phyloP scores from a whole-genome alignment of 768 basidiomycete genomes.

The Heimioporus sp. region DNA sequence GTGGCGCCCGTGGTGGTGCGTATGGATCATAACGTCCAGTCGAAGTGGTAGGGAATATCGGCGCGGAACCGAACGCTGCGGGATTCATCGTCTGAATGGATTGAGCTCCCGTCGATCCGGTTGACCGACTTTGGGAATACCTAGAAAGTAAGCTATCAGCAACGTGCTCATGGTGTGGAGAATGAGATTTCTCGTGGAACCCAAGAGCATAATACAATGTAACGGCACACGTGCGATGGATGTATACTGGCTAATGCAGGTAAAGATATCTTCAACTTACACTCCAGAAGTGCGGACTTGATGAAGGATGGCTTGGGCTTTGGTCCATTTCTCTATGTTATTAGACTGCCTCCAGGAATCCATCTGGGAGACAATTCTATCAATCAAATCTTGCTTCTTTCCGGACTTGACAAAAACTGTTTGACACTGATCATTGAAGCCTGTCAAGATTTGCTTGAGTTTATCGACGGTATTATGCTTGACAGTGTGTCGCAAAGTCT shows the following conservation, averaged over 20 bases:
- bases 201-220: slow-evolving; percentile 5
- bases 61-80: slow-evolving; percentile 19
- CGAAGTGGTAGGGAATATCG: slow-evolving; percentile 25
- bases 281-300: slow-evolving; percentile 64
- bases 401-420: slow-evolving; percentile 70
- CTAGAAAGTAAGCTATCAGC: slow-evolving; percentile 21
- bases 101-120: slow-evolving; percentile 24
- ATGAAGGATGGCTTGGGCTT: slow-evolving; percentile 61
- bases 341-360: slow-evolving; percentile 58
- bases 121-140: slow-evolving; percentile 26
- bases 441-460: slow-evolving; percentile 77
- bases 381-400: slow-evolving; percentile 86
- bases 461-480: slow-evolving; percentile 81
- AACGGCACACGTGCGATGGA: slow-evolving; percentile 8
- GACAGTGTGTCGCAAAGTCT: slow-evolving; percentile 71
- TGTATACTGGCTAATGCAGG: slow-evolving; percentile 8
- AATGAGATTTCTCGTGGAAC: slow-evolving; percentile 4
- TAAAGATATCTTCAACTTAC: slow-evolving; percentile 48
- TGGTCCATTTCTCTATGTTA: slow-evolving; percentile 64
- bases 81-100: slow-evolving; percentile 20
- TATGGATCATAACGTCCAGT: slow-evolving; percentile 64
- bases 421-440: slow-evolving; percentile 76
- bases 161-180: slow-evolving; percentile 5
- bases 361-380: slow-evolving; percentile 61
- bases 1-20: slow-evolving; percentile 51